These are phyloP conservation scores for Sphaceloma murrayae DNA, from an alignment of 2,329 filamentous ascomycete species.

Conservation along the genomic window DNA sequence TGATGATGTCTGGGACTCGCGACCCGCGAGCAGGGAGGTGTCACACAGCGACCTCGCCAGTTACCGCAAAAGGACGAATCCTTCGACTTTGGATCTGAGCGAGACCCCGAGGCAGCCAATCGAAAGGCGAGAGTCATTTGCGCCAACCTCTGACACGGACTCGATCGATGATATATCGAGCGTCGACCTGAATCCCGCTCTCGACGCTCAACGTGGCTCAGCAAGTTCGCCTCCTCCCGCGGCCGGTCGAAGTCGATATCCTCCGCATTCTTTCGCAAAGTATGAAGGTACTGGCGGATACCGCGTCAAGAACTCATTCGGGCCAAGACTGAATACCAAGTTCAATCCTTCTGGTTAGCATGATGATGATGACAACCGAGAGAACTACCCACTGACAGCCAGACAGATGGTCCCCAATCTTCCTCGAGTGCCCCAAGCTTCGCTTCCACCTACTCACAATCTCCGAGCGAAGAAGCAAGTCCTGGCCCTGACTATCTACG, in stretches of 20 bases:
- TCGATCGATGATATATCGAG: slow-evolving; percentile 7
- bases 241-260: slow-evolving; percentile 25
- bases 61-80: slow-evolving; percentile 25
- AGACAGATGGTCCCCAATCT: slow-evolving; percentile 27
- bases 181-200: not conserved
- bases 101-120: slow-evolving; percentile 15
- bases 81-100: slow-evolving; percentile 20
- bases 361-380: not conserved
- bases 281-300: slow-evolving; percentile 27
- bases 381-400: not conserved
- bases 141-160: not conserved
- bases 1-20: slow-evolving; percentile 57
- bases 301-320: slow-evolving; percentile 14
- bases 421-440: slow-evolving; percentile 29
- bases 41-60: slow-evolving; percentile 27
- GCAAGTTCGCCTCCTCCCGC: slow-evolving; percentile 3
- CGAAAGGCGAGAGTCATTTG: slow-evolving; percentile 3
- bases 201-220: not conserved
- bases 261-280: slow-evolving; percentile 30
- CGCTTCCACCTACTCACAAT: slow-evolving; percentile 3
- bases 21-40: slow-evolving; percentile 23
- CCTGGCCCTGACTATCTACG: slow-evolving; percentile 1
- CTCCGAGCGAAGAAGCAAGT: not conserved
- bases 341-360: slow-evolving; percentile 1
- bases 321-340: slow-evolving; percentile 3